A percentile compares a stretch with the other conserved stretches of the same genome.
Evolutionary conservation across 192 early-diverging fungal genomes (phyloP).

Genomic region (Mortierella claussenii): DNA sequence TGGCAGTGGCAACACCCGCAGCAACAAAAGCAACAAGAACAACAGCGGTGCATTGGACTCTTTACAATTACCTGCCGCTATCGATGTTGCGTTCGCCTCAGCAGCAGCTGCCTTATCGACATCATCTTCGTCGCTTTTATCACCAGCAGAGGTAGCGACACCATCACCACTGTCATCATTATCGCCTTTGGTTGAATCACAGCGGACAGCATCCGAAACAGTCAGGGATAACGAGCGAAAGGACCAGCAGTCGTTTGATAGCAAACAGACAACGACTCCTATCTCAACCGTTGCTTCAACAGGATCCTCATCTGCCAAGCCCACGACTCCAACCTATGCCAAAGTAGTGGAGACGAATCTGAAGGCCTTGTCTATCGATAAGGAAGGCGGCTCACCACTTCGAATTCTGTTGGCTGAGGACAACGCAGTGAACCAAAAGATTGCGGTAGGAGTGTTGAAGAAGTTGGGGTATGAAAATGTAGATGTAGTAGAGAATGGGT

Average conservation of each 20-base stretch:
- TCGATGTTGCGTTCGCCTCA: neutral
- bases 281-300: neutral
- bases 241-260: too few species aligned
- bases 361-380: constrained; percentile 29
- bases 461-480: constrained; percentile 60
- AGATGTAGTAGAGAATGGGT: constrained; percentile 60
- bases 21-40: neutral
- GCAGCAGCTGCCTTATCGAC: neutral
- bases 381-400: constrained; percentile 28
- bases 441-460: constrained; percentile 63
- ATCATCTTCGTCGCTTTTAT: neutral
- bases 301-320: constrained; percentile 2
- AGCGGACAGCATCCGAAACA: neutral
- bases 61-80: neutral
- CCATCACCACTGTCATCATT: neutral
- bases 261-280: neutral
- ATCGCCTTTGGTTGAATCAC: too few species aligned
- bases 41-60: too few species aligned
- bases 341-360: constrained; percentile 38
- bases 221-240: neutral
- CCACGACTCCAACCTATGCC: constrained; percentile 28
- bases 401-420: constrained; percentile 51
- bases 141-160: neutral
- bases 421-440: constrained; percentile 63
- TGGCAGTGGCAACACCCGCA: neutral